Evolutionary conservation across 805 yeast species (phyloP), one percentile per base, ranked within the genome.

Genomic region (Candida hungchunana): DNA sequence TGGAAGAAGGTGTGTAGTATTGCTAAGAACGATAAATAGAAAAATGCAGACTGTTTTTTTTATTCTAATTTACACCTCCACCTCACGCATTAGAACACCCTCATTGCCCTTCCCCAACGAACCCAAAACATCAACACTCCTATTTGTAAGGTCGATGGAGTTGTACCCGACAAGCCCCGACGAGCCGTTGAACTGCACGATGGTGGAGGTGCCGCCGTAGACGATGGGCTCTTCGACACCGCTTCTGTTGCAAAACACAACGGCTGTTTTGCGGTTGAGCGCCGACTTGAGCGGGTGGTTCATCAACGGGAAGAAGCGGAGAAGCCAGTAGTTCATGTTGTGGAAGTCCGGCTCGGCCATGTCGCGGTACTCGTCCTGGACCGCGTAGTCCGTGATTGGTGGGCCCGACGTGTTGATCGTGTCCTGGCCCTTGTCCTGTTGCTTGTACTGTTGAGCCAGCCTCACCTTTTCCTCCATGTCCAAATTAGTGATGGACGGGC

Each of bases 151-250:
- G 49, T 75, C 77, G 15, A 63, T 17, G 10, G 50, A 25, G 3
- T 53, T 50, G 19, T 51, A 58, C 20, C 57, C 54, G 1, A 27
- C 6, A 1, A 37, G 37, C 0, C 53, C 51, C 4, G 50, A 46
- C 16, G 43, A 43, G 0, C 75, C 75, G 42, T 67, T 67, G 46
- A 82, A 81, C 42, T 73, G 69, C 28, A 74, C 56, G 4, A 85
- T 73, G 2, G 64, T 66, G 3, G 77, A 64, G 1, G 84, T 69
- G 5, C 94, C 90, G 1, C 79, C 87, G 44, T 81, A 86, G 43
- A 77, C 57, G 2, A 77, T 71, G 26, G 70, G 73, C 31, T 67
- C 78, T 53, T 88, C 96, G n/a, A 80, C 62, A 0, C 97, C 97
- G 8, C 75, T 63, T 43, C 97, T 64, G 54, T 88, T 87, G 47